Evolutionary conservation across 352 stramenopile species (phyloP), one percentile per base, ranked within the genome.

Genomic region (Globisporangium perplexum): DNA sequence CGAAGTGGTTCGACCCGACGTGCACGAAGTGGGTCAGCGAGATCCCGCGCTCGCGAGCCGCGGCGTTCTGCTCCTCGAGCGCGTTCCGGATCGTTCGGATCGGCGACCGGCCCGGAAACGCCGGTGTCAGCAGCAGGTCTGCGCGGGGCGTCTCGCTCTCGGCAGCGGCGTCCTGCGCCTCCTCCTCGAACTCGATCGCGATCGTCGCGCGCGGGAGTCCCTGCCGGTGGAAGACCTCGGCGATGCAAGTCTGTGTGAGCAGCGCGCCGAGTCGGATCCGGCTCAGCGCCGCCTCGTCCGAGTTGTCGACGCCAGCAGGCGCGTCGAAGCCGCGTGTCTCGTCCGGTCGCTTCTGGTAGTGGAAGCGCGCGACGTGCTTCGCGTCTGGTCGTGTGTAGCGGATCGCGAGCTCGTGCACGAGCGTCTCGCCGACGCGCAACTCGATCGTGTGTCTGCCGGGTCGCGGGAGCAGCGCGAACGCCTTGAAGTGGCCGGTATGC

Each of bases 1-100:
- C 81, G 62, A 74, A 88, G 44, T 62, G 66, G 14, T 79, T 88
- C 47, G 73, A 89, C 0, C 77, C 77, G 1, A 89, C 65, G 50
- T 88, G 72, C 28, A 89, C 77, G 2, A 69, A 74, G 63, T 91
- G 77, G 42, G 77, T 88, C 46, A 83, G 14, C 3, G 38, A 18
- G 17, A 50, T 3, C 3, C 42, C 66, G 44, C 4, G 63, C 63
- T 1, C 54, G 18, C 4, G 59, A 60, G 43, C 62, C 33, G 15
- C 20, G 72, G 36, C 55, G 5, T 43, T 50, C 24, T 60, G 47
- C 2, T 15, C 36, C 14, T 45, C 18, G 2, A 60, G 55, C 10
- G 28, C 47, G 23, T 45, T 30, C 4, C 28, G 11, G 24, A 60
- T 55, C 38, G 39, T 23, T 18, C 12, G 17, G 18, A 45, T 26